Base-by-base conservation (phyloP, 257 asterid genomes). In the Linderniella brevidens region DNA sequence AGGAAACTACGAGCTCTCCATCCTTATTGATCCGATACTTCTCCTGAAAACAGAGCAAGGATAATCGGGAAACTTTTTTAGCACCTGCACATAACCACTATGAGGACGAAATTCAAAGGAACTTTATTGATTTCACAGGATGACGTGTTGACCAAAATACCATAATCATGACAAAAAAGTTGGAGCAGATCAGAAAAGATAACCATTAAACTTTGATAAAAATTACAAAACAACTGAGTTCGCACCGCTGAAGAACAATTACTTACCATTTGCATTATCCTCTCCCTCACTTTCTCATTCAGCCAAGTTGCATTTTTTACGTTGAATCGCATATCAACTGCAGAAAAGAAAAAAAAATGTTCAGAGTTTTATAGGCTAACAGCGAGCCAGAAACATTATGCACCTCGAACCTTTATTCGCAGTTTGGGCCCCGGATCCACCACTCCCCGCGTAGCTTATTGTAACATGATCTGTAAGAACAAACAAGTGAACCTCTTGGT, bases 341-440 rank as follows among this genome's bases (percentile, higher is more conserved):
- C 45, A 14, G 16, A 40, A 40, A 2, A 3, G 16, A 40, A 40
- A 40, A 40, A 40, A 40, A 40, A 40, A 40, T 14, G 32, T 25
- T 6, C 4, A 25, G n/a, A n/a, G n/a, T n/a, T n/a, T n/a, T n/a
- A 25, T 25, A 25, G 32, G 32, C 4, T 25, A 25, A 25, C 32
- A 25, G 6, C 32, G 6, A 25, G 32, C 13, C 37, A 9, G 11
- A 16, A 4, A 19, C 52, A 38, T 20, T 15, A 58, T 64, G 61
- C 49, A 49, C 42, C 57, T 41, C 68, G 29, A 10, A 80, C 99
- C 86, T 81, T 75, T 90, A 53, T 85, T 85, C 62, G 81, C 90
- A 75, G 82, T 79, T 72, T 79, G 93, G 43, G 86, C 99, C 55
- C 92, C 93, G 62, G 96, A 93, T n/a, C 92, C 99, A 57, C 96